Conservation (phyloP, 169 alveolate species). For the Plasmodium vinckei region DNA sequence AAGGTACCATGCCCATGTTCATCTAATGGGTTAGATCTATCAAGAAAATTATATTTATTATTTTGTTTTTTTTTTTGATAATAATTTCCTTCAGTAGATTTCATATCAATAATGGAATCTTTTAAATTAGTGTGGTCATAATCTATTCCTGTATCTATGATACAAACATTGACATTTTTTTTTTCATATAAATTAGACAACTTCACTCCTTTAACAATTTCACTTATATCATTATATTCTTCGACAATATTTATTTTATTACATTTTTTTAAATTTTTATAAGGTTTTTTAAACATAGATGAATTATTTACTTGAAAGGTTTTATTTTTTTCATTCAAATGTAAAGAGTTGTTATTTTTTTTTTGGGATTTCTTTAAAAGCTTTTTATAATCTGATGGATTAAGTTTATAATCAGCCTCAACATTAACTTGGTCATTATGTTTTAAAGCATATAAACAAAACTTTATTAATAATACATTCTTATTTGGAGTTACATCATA, state of each 20-base stretch:
- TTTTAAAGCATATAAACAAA: slow-evolving; percentile 12
- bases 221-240: slow-evolving; percentile 7
- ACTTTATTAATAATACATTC: not conserved
- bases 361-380: not conserved
- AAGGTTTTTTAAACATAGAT: not conserved
- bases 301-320: not conserved
- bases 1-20: slow-evolving; percentile 90
- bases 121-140: slow-evolving; percentile 84
- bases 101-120: slow-evolving; percentile 83
- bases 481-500: not conserved
- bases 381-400: not conserved
- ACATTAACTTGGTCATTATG: not conserved
- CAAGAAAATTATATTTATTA: slow-evolving; percentile 50
- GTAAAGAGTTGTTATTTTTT: not conserved
- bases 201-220: slow-evolving; percentile 6
- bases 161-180: slow-evolving; percentile 75
- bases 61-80: not conserved
- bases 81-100: slow-evolving; percentile 77
- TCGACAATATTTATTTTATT: slow-evolving; percentile 27
- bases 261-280: not conserved
- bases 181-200: slow-evolving; percentile 3
- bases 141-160: slow-evolving; percentile 91
- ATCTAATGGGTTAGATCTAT: slow-evolving; percentile 74
- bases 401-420: slow-evolving; percentile 10
- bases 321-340: not conserved